Percentiles rank a stretch among this genome's conserved stretches.
Evolutionary conservation across 139 green algal genomes (phyloP).

Genomic region (Chlamydomonas incerta): DNA sequence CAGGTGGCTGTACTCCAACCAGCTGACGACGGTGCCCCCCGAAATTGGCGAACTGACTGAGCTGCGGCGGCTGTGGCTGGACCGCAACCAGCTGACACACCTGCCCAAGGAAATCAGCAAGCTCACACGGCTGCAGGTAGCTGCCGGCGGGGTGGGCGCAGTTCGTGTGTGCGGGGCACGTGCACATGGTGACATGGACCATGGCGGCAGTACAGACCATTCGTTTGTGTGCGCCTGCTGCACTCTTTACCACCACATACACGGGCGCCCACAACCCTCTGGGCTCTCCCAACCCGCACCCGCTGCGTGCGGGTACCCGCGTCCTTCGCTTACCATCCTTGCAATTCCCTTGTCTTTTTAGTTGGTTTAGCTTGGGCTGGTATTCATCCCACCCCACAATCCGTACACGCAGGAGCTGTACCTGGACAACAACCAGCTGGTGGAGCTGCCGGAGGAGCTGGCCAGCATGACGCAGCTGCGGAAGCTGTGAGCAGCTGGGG

Average conservation of each 20-base stretch:
- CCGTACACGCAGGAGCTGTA: constrained; percentile 54
- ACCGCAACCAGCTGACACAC: constrained; percentile 49
- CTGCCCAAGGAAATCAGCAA: constrained; percentile 47
- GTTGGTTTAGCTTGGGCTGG: too few species aligned
- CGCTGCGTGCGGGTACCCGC: too few species aligned
- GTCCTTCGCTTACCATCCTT: background rate
- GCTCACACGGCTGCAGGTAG: constrained; percentile 48
- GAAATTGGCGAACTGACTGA: constrained; percentile 46
- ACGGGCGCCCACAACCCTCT: too few species aligned
- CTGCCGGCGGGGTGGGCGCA: background rate
- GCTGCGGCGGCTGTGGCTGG: constrained; percentile 52
- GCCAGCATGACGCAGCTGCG: constrained; percentile 71
- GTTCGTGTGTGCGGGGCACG: too few species aligned
- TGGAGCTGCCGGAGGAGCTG: constrained; percentile 75
- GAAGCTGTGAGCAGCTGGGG: constrained; percentile 68
- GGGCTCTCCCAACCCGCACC: too few species aligned
- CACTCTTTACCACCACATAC: too few species aligned
- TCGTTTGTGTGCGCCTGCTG: too few species aligned
- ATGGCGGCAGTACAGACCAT: too few species aligned
- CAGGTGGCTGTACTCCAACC: constrained; percentile 62
- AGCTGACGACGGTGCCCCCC: constrained; percentile 43
- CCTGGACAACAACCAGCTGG: constrained; percentile 75
- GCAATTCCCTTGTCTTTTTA: background rate
- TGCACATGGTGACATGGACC: too few species aligned
- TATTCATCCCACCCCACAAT: background rate